Conservation (phyloP, 2,329 filamentous ascomycete genomes). For the Ceratocystis destructans region DNA sequence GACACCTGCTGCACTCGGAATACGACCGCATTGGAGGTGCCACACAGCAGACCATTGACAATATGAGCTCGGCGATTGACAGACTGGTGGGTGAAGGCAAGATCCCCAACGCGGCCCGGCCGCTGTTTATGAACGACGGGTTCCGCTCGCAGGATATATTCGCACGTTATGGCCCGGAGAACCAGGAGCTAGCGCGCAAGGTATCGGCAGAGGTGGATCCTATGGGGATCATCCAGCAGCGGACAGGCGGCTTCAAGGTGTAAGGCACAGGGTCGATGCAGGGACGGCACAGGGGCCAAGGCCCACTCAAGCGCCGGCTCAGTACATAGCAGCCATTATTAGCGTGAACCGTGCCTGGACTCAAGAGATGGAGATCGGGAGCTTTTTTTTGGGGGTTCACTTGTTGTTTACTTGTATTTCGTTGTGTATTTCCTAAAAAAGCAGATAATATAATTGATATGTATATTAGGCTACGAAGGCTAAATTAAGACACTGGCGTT, state of each 20-base stretch:
- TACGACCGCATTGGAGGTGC: conserved; percentile 19
- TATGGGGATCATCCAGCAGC: conserved; percentile 25
- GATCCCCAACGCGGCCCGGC: conserved; percentile 15
- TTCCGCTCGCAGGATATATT: conserved; percentile 29
- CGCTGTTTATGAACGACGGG: conserved; percentile 34
- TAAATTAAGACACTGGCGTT: too few species aligned
- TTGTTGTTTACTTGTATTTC: too few species aligned
- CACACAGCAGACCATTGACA: conserved; percentile 20
- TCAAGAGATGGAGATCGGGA: too few species aligned
- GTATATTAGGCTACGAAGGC: too few species aligned
- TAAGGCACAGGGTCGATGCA: not conserved
- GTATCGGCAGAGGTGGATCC: conserved; percentile 27
- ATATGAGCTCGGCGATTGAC: conserved; percentile 20
- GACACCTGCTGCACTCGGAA: conserved; percentile 21
- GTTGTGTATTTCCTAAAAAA: too few species aligned
- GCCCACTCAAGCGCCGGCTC: too few species aligned
- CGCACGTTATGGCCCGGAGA: conserved; percentile 29
- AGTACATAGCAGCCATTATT: too few species aligned
- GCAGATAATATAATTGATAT: too few species aligned
- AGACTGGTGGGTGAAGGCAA: conserved; percentile 16
- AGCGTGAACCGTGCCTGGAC: too few species aligned
- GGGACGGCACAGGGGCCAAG: not conserved
- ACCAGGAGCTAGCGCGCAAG: conserved; percentile 24
- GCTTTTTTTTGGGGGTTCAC: too few species aligned
- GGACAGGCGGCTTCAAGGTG: conserved; percentile 26